Evolutionary conservation across 2,329 filamentous ascomycete genomes (phyloP).

Genomic region (Fusarium praegraminearum): DNA sequence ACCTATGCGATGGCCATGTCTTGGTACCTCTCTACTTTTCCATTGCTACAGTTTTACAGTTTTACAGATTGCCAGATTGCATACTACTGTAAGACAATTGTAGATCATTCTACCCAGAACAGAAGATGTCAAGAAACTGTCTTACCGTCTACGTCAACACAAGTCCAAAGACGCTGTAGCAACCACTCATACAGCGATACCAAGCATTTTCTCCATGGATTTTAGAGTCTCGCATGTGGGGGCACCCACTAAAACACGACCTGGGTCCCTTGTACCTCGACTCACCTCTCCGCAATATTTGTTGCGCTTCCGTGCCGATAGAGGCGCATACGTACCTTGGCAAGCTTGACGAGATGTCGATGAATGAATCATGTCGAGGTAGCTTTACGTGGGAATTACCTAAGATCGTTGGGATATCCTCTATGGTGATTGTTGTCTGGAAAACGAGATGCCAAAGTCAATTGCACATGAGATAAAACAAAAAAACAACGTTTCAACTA

Average conservation of each 20-base stretch:
- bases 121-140: background rate
- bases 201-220: slow-evolving; percentile 21
- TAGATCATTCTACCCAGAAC: background rate
- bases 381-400: background rate
- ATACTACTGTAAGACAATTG: background rate
- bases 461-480: background rate
- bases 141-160: slow-evolving; percentile 19
- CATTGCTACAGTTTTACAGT: background rate
- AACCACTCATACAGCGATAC: slow-evolving; percentile 15
- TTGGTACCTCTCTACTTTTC: background rate
- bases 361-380: background rate
- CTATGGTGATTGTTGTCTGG: background rate
- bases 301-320: slow-evolving; percentile 8
- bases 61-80: background rate
- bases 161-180: slow-evolving; percentile 1
- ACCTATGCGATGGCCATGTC: background rate
- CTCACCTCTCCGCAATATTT: slow-evolving; percentile 29
- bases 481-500: slow-evolving; percentile 15
- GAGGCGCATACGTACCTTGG: slow-evolving; percentile 16
- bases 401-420: background rate
- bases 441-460: background rate
- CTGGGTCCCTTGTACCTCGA: slow-evolving; percentile 29
- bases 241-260: slow-evolving; percentile 22
- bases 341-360: background rate
- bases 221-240: slow-evolving; percentile 34